Evolutionary conservation across 1,139 yeast genomes (phyloP).

Genomic region (Yamadazyma oceani): DNA sequence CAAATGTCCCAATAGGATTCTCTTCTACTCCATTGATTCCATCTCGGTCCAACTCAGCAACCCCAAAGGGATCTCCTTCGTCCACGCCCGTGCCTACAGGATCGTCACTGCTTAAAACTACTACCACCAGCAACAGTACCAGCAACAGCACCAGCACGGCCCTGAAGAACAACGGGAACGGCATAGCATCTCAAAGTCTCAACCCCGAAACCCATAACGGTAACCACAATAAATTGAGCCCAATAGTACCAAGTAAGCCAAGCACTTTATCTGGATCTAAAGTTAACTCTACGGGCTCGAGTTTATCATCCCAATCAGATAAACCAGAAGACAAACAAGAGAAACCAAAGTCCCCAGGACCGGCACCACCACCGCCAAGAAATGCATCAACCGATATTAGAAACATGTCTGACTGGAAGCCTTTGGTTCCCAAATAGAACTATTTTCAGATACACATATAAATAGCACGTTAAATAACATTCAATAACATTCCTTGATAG

Average conservation of each 20-base stretch:
- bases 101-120: background rate
- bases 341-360: constrained; percentile 11
- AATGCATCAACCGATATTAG: constrained; percentile 9
- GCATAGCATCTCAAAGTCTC: constrained; percentile 2
- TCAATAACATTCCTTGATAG: too few species aligned
- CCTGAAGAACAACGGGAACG: constrained; percentile 5
- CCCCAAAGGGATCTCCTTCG: constrained; percentile 22
- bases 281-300: background rate
- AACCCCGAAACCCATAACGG: constrained; percentile 12
- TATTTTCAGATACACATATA: too few species aligned
- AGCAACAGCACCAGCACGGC: constrained; percentile 6
- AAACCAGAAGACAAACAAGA: constrained; percentile 2
- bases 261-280: constrained; percentile 24
- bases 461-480: too few species aligned
- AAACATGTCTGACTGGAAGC: constrained; percentile 58
- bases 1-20: constrained; percentile 34
- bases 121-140: background rate
- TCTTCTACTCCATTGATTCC: constrained; percentile 43
- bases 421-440: constrained; percentile 49
- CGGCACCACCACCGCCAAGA: constrained; percentile 32
- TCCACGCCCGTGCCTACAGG: constrained; percentile 9
- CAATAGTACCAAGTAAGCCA: constrained; percentile 42
- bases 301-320: constrained; percentile 8
- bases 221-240: constrained; percentile 19
- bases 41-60: constrained; percentile 31